Evolutionary conservation across 2,329 filamentous ascomycete genomes (phyloP).

Genomic region (Gaeumannomyces tritici): DNA sequence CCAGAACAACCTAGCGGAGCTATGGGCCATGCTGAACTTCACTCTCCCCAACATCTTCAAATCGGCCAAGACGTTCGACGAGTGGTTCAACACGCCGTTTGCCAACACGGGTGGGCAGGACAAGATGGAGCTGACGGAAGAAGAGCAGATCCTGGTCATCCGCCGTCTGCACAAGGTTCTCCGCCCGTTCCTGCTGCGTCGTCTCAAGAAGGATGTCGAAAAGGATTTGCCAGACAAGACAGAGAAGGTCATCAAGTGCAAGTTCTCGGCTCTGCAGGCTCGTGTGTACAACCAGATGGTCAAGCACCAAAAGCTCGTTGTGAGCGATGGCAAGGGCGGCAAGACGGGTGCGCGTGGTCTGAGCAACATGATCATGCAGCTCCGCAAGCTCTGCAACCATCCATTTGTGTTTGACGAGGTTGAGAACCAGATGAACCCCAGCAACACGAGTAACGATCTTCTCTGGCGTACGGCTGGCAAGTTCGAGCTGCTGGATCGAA

Average conservation of each 20-base stretch:
- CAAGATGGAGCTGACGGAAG: conserved; percentile 98
- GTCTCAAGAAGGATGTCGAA: conserved; percentile 98
- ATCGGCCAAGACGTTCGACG: conserved; percentile 95
- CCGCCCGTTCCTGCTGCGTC: conserved; percentile 90
- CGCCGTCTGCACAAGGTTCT: conserved; percentile 96
- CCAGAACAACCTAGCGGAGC: conserved; percentile 90
- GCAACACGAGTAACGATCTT: conserved; percentile 78
- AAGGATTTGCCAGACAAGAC: conserved; percentile 98
- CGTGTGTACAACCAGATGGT: conserved; percentile 97
- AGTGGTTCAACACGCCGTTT: conserved; percentile 99
- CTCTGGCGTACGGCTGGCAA: conserved; percentile 95
- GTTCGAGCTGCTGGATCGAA: conserved; percentile 87
- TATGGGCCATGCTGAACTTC: conserved; percentile 98
- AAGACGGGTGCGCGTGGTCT: conserved; percentile 90
- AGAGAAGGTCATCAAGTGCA: conserved; percentile 98
- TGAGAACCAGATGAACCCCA: conserved; percentile 94
- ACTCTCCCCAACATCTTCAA: conserved; percentile 98
- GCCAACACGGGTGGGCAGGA: conserved; percentile 97
- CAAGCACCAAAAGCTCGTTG: conserved; percentile 86
- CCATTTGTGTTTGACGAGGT: conserved; percentile 98
- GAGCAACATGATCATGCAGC: conserved; percentile 99
- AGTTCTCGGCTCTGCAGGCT: conserved; percentile 87
- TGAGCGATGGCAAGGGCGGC: conserved; percentile 90
- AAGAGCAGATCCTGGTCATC: conserved; percentile 98
- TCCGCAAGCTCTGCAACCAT: conserved; percentile 97